These are phyloP conservation scores for Termitomyces sp. DNA, from an alignment of 768 basidiomycete genomes.

Conservation along the genomic window DNA sequence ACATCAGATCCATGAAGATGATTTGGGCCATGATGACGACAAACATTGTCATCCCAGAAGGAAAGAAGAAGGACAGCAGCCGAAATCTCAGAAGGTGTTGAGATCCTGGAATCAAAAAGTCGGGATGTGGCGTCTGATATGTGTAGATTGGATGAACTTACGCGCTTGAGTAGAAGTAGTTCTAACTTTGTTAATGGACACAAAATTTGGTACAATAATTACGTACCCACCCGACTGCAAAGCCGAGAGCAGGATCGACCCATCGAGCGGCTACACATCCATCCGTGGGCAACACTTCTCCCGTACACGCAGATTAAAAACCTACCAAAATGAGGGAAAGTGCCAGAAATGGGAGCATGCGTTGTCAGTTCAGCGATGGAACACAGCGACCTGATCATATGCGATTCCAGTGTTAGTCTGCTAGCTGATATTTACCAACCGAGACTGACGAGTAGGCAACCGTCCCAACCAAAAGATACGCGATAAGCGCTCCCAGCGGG, in stretches of 20 bases:
- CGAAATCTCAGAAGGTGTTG: conserved; percentile 69
- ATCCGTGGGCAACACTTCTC: background rate
- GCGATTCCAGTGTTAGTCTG: background rate
- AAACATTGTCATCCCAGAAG: conserved; percentile 65
- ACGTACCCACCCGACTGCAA: conserved; percentile 51
- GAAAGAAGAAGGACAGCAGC: conserved; percentile 65
- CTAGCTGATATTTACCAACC: background rate
- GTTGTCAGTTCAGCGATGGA: conserved; percentile 79
- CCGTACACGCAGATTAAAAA: background rate
- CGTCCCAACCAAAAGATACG: conserved; percentile 59
- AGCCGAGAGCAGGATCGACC: conserved; percentile 56
- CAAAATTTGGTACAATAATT: background rate
- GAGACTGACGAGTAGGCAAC: conserved; percentile 57
- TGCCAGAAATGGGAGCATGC: conserved; percentile 72
- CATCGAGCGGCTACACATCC: conserved; percentile 40
- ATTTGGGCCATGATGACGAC: conserved; percentile 13
- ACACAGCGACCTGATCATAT: conserved; percentile 46
- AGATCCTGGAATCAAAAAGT: conserved; percentile 32
- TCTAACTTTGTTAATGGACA: conserved; percentile 19
- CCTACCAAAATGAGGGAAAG: conserved; percentile 66
- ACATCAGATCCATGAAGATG: background rate
- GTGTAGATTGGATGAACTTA: conserved; percentile 13
- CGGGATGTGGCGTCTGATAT: background rate
- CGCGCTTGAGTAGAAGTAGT: conserved; percentile 40
- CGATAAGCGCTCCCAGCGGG: conserved; percentile 61